Percentiles rank a stretch among this genome's conserved stretches.
Conservation (phyloP, 2,329 filamentous ascomycete species). For the Pseudocercospora fijiensis region DNA sequence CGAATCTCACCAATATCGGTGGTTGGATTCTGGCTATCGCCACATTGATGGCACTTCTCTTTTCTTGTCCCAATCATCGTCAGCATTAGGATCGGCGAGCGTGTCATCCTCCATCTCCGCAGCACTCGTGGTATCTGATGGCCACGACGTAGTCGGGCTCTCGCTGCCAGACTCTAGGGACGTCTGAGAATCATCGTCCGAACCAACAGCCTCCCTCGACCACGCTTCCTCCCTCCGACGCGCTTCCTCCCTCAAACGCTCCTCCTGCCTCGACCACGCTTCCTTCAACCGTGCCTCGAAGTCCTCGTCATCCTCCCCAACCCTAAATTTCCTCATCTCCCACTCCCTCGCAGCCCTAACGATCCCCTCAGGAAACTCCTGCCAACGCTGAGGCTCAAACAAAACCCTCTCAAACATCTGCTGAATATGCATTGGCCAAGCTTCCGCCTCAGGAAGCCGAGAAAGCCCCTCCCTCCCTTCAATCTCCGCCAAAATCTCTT, state of each 20-base stretch:
- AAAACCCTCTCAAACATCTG: neutral
- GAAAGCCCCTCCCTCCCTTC: neutral
- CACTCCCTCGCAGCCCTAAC: neutral
- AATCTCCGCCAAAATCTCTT: neutral
- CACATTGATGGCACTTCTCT: too few relatives aligned
- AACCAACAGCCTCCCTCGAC: too few relatives aligned
- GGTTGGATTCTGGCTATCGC: neutral
- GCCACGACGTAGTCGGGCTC: neutral
- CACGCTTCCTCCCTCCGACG: too few relatives aligned
- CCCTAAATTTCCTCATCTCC: neutral
- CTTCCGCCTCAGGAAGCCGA: neutral
- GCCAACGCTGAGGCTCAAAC: neutral
- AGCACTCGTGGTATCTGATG: neutral
- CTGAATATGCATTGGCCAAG: neutral
- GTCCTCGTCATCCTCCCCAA: neutral
- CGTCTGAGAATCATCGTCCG: neutral
- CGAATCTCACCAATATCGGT: neutral
- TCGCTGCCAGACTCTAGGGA: neutral
- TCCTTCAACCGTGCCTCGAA: neutral
- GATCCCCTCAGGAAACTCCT: neutral
- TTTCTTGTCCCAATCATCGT: neutral
- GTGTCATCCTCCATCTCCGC: too few relatives aligned
- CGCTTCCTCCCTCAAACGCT: too few relatives aligned
- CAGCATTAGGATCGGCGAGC: neutral
- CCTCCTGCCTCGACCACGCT: neutral